Evolutionary conservation across 2,329 filamentous ascomycete genomes (phyloP).

Genomic region (Talaromyces sp.): DNA sequence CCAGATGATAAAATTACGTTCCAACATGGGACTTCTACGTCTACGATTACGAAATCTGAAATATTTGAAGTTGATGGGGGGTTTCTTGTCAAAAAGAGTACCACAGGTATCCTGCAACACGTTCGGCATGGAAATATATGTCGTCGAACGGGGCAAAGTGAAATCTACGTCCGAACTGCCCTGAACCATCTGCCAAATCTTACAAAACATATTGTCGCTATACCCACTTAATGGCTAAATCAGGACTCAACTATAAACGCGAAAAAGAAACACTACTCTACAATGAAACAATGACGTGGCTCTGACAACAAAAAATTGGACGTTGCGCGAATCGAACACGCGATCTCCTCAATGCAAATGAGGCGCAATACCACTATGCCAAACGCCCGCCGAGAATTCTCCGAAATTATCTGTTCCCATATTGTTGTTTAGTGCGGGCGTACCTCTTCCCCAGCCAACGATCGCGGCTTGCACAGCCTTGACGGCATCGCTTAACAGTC

Average conservation of each 20-base stretch:
- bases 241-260: not conserved
- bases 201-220: not conserved
- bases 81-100: too few relatives aligned
- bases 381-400: not conserved
- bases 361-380: conserved; percentile 10
- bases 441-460: too few relatives aligned
- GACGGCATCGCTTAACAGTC: not conserved
- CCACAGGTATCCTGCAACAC: too few relatives aligned
- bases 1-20: too few relatives aligned
- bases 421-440: too few relatives aligned
- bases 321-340: conserved; percentile 9
- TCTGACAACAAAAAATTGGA: not conserved
- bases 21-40: too few relatives aligned
- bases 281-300: not conserved
- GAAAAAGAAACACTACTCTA: not conserved
- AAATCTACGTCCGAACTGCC: not conserved
- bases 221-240: not conserved
- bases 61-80: too few relatives aligned
- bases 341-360: conserved; percentile 10
- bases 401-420: rapidly evolving
- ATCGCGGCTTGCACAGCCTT: not conserved
- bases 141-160: not conserved
- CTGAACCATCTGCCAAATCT: not conserved
- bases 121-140: too few relatives aligned
- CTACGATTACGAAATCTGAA: too few relatives aligned